Base-by-base conservation (phyloP, 306 rosid genomes). In the Mimosa pudica region DNA sequence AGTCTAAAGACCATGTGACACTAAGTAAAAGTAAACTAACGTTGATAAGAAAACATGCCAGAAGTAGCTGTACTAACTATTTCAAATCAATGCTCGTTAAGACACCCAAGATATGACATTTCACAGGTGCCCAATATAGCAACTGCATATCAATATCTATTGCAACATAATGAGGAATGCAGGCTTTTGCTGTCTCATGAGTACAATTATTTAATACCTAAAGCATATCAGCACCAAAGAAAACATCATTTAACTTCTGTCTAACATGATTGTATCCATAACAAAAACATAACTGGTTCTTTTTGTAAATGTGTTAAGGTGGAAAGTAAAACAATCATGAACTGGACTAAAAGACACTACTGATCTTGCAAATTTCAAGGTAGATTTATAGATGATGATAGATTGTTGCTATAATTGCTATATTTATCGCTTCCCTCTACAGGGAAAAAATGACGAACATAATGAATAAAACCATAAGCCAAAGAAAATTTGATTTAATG, bases 401-500 rank as follows among this genome's bases (percentile, higher is more conserved):
- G 47, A 47, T 45, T 60, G 61, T 38, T 57, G 52, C 42, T 73
- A 49, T 32, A 16, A 72, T 61, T 68, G 16, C 61, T 42, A 83
- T 80, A 73, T 30, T 54, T 17, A 47, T 67, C 51, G 68, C 67
- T 71, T 35, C 49, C 64, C 47, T 61, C 8, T 5, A n/a, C 12
- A 72, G 48, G 61, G n/a, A 41, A 36, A 81, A 81, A 73, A 55
- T 48, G 61, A 60, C 46, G 35, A 65, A 32, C 12, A 68, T 10
- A 52, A 70, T 62, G 38, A 72, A 76, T 17, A 80, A 7, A 7
- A 13, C 4, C 66, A 8, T 47, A 54, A n/a, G 44, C 46, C 66
- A 57, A 47, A 71, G 14, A 52, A 70, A 80, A 63, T 64, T 71
- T 51, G 51, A 79, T 48, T 55, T 79, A 70, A 44, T 7, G 75